Evolutionary conservation across 176 grass and related monocot species (phyloP), one percentile per base, ranked within the genome.

Genomic region (Poa pratensis): DNA sequence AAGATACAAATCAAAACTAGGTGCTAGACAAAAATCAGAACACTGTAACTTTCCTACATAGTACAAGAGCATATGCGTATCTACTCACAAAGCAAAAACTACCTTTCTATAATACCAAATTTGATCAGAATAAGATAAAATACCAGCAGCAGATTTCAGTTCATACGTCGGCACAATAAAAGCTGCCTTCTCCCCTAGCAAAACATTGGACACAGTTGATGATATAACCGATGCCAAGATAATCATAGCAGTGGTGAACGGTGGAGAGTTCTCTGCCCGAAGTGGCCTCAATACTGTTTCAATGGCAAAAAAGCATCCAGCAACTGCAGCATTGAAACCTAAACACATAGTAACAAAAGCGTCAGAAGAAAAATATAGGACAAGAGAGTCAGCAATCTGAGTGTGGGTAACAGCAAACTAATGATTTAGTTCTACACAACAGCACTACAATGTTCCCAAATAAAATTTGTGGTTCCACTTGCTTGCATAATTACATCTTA

Each of bases 111-210:
- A 83, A 93, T 82, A 85, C 58, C 85, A 84, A 93, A 79, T 85
- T 82, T 90, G 82, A 84, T 87, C 83, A 85, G 95, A 91, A 91
- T 85, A 84, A 88, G 86, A 87, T 92, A 88, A 95, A 88, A 98
- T 95, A 98, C 96, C 96, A 76, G 93, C 93, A 90, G 93, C 93
- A 89, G 96, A 98, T 94, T 98, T 98, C 86, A 95, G 90, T 94
- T 98, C 91, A 87, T 98, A 98, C 70, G 96, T 87, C 54, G 93
- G 96, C 81, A 98, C 96, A 94, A 92, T 90, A 73, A 96, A 98
- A 78, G 96, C 93, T 74, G 96, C 91, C 75, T 90, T 98, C 82
- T 98, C 96, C 79, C 90, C 93, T 83, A 94, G 65, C 73, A 98
- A 84, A 78, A 98, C 96, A 83, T 98, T 98, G 55, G 93, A 95